These are phyloP conservation scores for Vicia villosa DNA, from an alignment of 306 rosid genomes.

Conservation along the genomic window DNA sequence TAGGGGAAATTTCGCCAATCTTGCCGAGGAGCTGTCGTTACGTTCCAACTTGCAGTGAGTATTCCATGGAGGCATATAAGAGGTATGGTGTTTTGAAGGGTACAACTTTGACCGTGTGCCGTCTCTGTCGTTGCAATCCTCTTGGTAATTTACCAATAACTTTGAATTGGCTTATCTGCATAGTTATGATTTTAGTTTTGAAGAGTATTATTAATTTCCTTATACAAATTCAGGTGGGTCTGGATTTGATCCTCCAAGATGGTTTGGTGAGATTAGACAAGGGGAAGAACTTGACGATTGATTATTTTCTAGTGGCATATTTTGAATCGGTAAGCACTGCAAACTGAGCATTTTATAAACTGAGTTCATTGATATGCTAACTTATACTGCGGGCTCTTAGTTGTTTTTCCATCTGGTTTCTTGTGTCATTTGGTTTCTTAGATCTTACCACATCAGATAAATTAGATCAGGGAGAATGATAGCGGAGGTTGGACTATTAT, in stretches of 20 bases:
- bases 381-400: not conserved
- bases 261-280: constrained; percentile 65
- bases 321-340: not conserved
- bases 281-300: constrained; percentile 52
- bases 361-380: constrained; percentile 9
- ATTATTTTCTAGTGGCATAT: constrained; percentile 10
- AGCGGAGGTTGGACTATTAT: not conserved
- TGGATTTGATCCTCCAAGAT: constrained; percentile 91
- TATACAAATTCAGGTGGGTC: constrained; percentile 57
- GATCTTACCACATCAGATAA: constrained; percentile 1
- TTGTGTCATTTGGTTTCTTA: constrained; percentile 19
- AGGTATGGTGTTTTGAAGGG: constrained; percentile 81
- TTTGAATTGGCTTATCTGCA: not conserved
- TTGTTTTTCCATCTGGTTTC: not conserved
- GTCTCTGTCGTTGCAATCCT: constrained; percentile 92
- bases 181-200: not conserved
- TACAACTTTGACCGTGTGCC: constrained; percentile 75
- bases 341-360: constrained; percentile 15
- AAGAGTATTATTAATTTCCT: not conserved
- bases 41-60: constrained; percentile 88
- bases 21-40: constrained; percentile 83
- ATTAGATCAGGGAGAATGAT: constrained; percentile 8
- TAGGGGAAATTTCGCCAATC: constrained; percentile 92
- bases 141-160: constrained; percentile 56
- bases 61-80: constrained; percentile 95